Base-by-base conservation (phyloP, 371 early-diverging fungal species). In the Blastocladiella emersonii region DNA sequence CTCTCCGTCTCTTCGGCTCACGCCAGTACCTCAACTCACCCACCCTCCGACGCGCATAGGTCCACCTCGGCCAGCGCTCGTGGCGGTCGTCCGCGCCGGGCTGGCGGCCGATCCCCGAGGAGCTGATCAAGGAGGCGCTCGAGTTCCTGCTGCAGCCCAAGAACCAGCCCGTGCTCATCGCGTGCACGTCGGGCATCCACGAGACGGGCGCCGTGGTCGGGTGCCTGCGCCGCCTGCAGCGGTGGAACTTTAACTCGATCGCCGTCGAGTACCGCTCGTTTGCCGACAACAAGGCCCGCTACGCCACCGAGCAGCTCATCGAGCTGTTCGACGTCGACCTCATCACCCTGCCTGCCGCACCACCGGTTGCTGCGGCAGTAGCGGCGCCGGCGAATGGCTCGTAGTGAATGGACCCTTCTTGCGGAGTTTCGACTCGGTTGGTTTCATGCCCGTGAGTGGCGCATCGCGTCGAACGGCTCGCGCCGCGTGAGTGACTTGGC, bases 181-280 rank as follows among this genome's bases (percentile, higher is more conserved):
- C 90, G 81, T 94, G 95, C 81, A 87, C 89, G 86, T 87, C 75
- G 8, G 95, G 95, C 15, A 83, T 92, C 34, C 76, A 82, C 43
- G 86, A 86, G 63, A 86, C 85, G 0, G 85, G 86, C 7, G 86
- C 86, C 4, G 75, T 95, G 41, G 82, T 97, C 37, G 98, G 96
- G 8, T 97, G 98, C 65, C 72, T 97, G 63, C 79, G 98, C 41
- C 91, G 90, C 63, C 71, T 95, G 64, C 94, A 94, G 70, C 80
- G 85, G 27, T 96, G 95, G 95, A 94, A 92, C 70, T 93, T 95
- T 66, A 95, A 90, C 65, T 90, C 94, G 0, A 95, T 93, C 64
- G 81, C 92, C 48, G 86, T 83, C n/a, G 93, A 92, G 88, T 95
- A 95, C 68, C 88, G 92, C 23, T 78, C 85, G 57, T 95, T 85